These are phyloP conservation scores for Phytophthora pinifolia DNA, from an alignment of 352 stramenopile species.

Conservation along the genomic window DNA sequence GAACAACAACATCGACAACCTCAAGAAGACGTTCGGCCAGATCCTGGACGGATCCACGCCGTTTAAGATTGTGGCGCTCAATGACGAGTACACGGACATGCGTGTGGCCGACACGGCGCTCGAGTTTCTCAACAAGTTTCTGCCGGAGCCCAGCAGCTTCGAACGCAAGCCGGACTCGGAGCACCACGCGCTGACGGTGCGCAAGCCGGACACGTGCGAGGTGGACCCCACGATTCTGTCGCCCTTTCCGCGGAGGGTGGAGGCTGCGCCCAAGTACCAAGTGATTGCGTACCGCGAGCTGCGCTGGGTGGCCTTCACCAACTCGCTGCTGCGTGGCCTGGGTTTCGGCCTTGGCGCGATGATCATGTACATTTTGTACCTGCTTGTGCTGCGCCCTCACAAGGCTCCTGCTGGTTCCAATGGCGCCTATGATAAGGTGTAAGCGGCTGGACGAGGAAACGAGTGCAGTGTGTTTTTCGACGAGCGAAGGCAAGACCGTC, in stretches of 20 bases:
- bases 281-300: conserved; percentile 80
- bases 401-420: conserved; percentile 34
- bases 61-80: conserved; percentile 83
- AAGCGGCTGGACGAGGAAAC: conserved; percentile 18
- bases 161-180: conserved; percentile 55
- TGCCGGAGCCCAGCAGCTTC: conserved; percentile 67
- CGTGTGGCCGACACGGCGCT: conserved; percentile 62
- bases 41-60: conserved; percentile 67
- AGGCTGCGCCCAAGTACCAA: conserved; percentile 72
- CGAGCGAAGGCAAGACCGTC: conserved; percentile 19
- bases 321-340: conserved; percentile 73
- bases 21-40: conserved; percentile 63
- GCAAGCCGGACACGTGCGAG: conserved; percentile 66
- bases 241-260: conserved; percentile 61
- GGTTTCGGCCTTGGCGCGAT: conserved; percentile 74
- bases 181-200: conserved; percentile 53
- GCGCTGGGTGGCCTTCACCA: conserved; percentile 81
- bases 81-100: conserved; percentile 89
- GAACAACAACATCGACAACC: conserved; percentile 76
- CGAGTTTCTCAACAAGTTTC: conserved; percentile 72
- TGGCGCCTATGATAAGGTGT: conserved; percentile 79
- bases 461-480: conserved; percentile 28
- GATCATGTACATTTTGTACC: conserved; percentile 83
- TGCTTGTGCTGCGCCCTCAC: conserved; percentile 64
- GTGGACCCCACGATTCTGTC: conserved; percentile 72